Conservation (phyloP, 202 grass and related monocot species). For the Elaeis oleifera region DNA sequence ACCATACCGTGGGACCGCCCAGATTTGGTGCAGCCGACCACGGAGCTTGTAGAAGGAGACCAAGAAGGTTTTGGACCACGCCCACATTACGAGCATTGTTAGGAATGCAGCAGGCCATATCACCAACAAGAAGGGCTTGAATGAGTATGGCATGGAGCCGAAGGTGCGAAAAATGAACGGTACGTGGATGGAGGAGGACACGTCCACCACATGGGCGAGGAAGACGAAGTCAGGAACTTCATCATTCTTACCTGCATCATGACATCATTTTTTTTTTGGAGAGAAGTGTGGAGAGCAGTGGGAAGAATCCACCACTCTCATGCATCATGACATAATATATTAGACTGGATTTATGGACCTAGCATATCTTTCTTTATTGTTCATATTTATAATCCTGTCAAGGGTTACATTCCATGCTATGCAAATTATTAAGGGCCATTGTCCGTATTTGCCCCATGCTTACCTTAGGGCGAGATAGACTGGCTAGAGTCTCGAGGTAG, state of each 20-base stretch:
- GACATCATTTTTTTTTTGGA: too few species aligned
- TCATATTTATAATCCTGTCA: too few species aligned
- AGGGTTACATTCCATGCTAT: too few species aligned
- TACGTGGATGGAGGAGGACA: slow-evolving; percentile 59
- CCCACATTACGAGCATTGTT: slow-evolving; percentile 63
- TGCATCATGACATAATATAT: slow-evolving; percentile 10
- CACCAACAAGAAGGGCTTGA: slow-evolving; percentile 31
- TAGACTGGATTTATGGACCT: neutral
- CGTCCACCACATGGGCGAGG: slow-evolving; percentile 65
- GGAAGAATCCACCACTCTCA: too few species aligned
- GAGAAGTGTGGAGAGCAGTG: too few species aligned
- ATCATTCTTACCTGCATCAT: slow-evolving; percentile 32
- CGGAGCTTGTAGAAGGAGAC: slow-evolving; percentile 51
- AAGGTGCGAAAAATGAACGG: slow-evolving; percentile 52
- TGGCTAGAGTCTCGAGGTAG: too few species aligned
- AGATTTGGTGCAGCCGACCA: slow-evolving; percentile 38
- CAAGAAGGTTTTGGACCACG: slow-evolving; percentile 65
- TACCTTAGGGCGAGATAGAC: too few species aligned
- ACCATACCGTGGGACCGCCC: slow-evolving; percentile 68
- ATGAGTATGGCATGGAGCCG: slow-evolving; percentile 38
- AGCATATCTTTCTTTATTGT: too few species aligned
- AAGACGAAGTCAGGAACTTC: slow-evolving; percentile 70
- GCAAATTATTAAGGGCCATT: too few species aligned
- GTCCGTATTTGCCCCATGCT: too few species aligned
- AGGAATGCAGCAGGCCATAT: slow-evolving; percentile 45